These are phyloP conservation scores for Rickenella mellea DNA, from an alignment of 768 basidiomycete genomes.

Conservation along the genomic window DNA sequence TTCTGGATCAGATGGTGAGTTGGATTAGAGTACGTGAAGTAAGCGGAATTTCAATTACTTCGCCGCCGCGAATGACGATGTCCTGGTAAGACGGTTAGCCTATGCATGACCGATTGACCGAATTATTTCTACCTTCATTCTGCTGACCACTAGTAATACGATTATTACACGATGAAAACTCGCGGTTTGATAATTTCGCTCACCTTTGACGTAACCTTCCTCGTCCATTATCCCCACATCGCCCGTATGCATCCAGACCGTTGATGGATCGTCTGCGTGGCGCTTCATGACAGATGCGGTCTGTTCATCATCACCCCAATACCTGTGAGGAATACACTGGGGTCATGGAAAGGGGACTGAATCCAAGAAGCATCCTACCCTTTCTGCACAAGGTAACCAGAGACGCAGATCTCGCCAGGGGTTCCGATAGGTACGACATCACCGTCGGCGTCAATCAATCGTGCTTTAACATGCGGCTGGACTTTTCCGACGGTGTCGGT, in stretches of 20 bases:
- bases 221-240: conserved; percentile 77
- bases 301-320: conserved; percentile 69
- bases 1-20: conserved; percentile 35
- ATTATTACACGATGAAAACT: conserved; percentile 1
- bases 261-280: conserved; percentile 39
- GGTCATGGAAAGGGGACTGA: neutral
- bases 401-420: conserved; percentile 64
- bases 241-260: conserved; percentile 76
- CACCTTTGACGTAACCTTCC: conserved; percentile 69
- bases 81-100: conserved; percentile 33
- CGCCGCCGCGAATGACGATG: conserved; percentile 80
- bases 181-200: conserved; percentile 14
- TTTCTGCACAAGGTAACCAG: conserved; percentile 74
- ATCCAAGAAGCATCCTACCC: conserved; percentile 35
- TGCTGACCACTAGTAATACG: conserved; percentile 60
- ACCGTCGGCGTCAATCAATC: conserved; percentile 50
- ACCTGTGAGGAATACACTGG: conserved; percentile 30
- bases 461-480: conserved; percentile 71
- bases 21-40: neutral
- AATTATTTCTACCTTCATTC: conserved; percentile 51
- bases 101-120: neutral
- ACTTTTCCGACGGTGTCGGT: conserved; percentile 77
- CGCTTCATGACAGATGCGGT: conserved; percentile 48
- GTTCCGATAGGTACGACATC: conserved; percentile 60
- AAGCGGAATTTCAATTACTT: conserved; percentile 30